phyloP scores from a whole-genome alignment of 2,329 filamentous ascomycete species.

The Ceratocystis ficicola region DNA sequence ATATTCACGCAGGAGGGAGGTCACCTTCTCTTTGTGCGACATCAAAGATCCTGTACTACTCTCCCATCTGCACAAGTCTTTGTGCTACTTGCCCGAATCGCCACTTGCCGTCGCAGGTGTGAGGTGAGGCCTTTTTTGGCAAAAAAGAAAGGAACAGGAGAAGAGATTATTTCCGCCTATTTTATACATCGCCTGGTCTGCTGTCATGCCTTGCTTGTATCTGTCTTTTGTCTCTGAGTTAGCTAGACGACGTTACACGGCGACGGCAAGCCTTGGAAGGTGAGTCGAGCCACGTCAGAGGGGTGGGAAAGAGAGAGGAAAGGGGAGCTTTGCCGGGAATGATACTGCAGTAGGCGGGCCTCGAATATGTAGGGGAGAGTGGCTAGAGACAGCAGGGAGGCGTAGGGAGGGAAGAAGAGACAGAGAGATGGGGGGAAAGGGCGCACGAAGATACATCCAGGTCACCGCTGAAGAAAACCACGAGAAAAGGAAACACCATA shows the following conservation, averaged over 20 bases:
- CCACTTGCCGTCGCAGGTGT: background rate
- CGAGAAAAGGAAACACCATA: conserved; percentile 11
- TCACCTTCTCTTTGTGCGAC: background rate
- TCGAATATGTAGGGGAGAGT: background rate
- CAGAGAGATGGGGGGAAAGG: background rate
- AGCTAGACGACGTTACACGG: background rate
- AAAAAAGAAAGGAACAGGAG: background rate
- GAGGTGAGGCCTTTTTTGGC: background rate
- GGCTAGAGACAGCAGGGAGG: no score
- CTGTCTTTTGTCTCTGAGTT: background rate
- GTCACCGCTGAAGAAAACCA: conserved; percentile 2
- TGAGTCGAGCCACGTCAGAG: conserved; percentile 11
- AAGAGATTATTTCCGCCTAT: no score
- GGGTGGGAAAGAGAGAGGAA: background rate
- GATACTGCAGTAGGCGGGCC: conserved; percentile 5
- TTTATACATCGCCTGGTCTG: background rate
- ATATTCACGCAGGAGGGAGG: background rate
- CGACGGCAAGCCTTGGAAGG: background rate
- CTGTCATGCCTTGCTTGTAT: conserved; percentile 5
- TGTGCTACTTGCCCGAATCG: conserved; percentile 1
- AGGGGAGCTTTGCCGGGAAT: background rate
- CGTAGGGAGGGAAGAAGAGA: background rate
- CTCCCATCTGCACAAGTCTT: conserved; percentile 5
- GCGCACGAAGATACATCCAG: background rate
- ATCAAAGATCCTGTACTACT: background rate